Percentiles rank a stretch among this genome's conserved stretches.
phyloP scores from a whole-genome alignment of 805 yeast species.

The Candida nitratophila region DNA sequence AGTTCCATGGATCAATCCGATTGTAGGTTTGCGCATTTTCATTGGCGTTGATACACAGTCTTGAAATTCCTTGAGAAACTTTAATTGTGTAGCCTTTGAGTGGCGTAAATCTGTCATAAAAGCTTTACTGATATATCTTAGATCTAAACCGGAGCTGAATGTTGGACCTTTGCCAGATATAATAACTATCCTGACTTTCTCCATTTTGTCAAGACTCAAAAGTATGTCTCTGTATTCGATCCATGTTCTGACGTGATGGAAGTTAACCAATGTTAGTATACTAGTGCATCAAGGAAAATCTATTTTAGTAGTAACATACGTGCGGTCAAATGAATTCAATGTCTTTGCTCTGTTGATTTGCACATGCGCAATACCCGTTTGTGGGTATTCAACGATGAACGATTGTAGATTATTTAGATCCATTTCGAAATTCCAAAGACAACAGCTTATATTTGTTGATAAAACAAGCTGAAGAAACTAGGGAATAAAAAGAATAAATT shows the following conservation, averaged over 20 bases:
- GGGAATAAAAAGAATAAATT: too few relatives aligned
- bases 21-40: constrained; percentile 50
- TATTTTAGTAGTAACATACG: too few relatives aligned
- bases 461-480: too few relatives aligned
- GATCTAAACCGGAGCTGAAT: constrained; percentile 62
- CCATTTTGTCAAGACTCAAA: constrained; percentile 33
- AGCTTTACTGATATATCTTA: constrained; percentile 25
- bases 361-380: neutral
- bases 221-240: constrained; percentile 46
- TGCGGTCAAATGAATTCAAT: constrained; percentile 50
- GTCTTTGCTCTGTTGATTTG: constrained; percentile 45
- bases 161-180: constrained; percentile 49
- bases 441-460: too few relatives aligned
- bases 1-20: constrained; percentile 59
- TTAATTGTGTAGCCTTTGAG: constrained; percentile 18
- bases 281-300: too few relatives aligned
- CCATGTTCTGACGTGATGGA: constrained; percentile 38
- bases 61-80: constrained; percentile 52
- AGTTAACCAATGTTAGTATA: too few relatives aligned
- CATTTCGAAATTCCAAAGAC: too few relatives aligned
- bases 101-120: constrained; percentile 9
- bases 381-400: neutral
- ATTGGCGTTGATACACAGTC: constrained; percentile 42
- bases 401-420: neutral
- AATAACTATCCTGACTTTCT: constrained; percentile 45